Evolutionary conservation across 148 eudicot species (phyloP), one percentile per base, ranked within the genome.

Genomic region (Amaranthus cruentus): DNA sequence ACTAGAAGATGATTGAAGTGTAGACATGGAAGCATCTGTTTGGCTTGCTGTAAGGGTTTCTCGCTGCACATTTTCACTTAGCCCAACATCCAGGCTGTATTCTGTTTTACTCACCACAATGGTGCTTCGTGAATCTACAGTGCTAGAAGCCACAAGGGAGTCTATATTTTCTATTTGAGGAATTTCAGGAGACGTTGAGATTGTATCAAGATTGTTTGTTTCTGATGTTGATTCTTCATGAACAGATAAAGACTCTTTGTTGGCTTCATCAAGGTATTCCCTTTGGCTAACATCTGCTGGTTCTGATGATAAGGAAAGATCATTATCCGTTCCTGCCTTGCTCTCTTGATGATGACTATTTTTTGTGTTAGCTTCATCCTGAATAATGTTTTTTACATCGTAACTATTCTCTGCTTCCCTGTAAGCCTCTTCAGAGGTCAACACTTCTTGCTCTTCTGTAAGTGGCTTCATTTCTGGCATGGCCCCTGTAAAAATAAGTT

Each of bases 381-480:
- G 59, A 66, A 55, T 71, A 50, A 42, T 71, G 77, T 52, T 43
- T 73, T 76, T 77, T 56, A 61, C 81, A 50, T 83, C 86, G 59
- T 62, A 78, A 54, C 47, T 70, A 70, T 81, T 76, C 57, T 83
- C 81, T 82, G 76, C 85, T 58, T 75, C 80, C 63, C 50, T 4
- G 72, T 71, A 64, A 78, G 76, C 77, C 18, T 88, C 84, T 74
- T 78, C 88, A 68, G 86, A 81, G 49, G 81, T 75, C 79, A 88
- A 28, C 38, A 63, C 64, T 82, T 88, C 97, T 77, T 88, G 92
- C 66, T 87, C 82, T 75, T 82, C 74, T 63, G 87, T 83, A 80
- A 91, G 75, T 7, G 92, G 86, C 75, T 81, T 72, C 92, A 90
- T 95, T 71, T 83, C 84, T 76, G 69, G 82, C 76, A 52, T 75